These are phyloP conservation scores for Halenospora varia DNA, from an alignment of 495 filamentous ascomycete genomes.

Conservation along the genomic window DNA sequence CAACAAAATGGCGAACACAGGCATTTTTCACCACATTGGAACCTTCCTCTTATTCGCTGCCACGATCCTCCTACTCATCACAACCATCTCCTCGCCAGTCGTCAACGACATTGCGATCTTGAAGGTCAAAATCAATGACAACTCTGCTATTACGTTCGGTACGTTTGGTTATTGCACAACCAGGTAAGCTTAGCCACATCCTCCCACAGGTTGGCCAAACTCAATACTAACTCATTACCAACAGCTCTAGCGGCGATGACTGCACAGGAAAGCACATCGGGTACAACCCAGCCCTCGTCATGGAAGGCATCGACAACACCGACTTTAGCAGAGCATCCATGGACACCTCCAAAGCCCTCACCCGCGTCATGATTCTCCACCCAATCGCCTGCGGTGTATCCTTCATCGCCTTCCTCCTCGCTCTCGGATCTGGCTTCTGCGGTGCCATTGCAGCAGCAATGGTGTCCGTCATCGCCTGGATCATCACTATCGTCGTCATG, in stretches of 20 bases:
- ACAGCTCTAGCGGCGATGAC: constrained; percentile 32
- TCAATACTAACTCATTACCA: background rate
- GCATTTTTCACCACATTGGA: constrained; percentile 54
- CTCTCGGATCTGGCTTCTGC: constrained; percentile 47
- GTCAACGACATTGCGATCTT: constrained; percentile 47
- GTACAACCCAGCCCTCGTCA: constrained; percentile 46
- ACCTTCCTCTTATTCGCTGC: constrained; percentile 54
- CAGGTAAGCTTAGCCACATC: constrained; percentile 16
- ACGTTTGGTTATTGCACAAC: constrained; percentile 52
- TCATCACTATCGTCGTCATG: constrained; percentile 50
- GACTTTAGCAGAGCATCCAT: constrained; percentile 33
- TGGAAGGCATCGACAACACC: constrained; percentile 32
- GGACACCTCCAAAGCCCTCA: constrained; percentile 43
- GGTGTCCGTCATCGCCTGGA: constrained; percentile 45
- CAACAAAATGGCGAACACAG: constrained; percentile 32
- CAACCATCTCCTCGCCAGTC: constrained; percentile 55
- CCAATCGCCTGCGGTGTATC: constrained; percentile 52
- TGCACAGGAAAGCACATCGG: constrained; percentile 45
- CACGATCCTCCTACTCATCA: constrained; percentile 51
- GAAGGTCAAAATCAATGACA: constrained; percentile 35
- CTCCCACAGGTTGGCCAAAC: background rate
- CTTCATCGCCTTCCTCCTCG: constrained; percentile 55
- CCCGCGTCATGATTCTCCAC: constrained; percentile 56
- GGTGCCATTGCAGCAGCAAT: constrained; percentile 47
- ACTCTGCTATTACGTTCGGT: constrained; percentile 42